These are phyloP conservation scores for Trichoderma aggressivum DNA, from an alignment of 2,329 filamentous ascomycete genomes.

Conservation along the genomic window DNA sequence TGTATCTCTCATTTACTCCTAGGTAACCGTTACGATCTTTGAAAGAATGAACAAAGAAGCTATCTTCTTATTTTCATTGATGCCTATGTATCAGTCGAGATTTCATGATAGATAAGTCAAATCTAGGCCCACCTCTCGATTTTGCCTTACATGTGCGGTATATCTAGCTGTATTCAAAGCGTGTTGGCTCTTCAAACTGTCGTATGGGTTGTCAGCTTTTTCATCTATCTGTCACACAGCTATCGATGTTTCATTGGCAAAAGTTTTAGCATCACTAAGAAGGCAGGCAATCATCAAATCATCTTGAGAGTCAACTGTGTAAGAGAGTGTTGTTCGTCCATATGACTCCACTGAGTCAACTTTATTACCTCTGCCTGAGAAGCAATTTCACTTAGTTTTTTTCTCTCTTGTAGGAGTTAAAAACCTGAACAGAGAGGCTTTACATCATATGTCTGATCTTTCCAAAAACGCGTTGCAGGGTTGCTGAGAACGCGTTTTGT, in stretches of 20 bases:
- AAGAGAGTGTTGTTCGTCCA: not conserved
- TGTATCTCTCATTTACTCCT: conserved; percentile 30
- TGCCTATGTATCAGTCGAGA: not conserved
- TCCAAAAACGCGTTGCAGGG: not conserved
- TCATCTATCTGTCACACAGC: too few species aligned
- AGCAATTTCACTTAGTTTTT: not conserved
- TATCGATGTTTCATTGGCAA: not conserved
- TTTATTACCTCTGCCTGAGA: rapidly evolving
- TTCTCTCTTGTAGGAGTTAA: too few species aligned
- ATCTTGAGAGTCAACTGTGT: not conserved
- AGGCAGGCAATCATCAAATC: not conserved
- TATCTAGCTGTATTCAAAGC: too few species aligned
- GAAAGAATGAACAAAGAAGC: not conserved
- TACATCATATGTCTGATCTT: not conserved
- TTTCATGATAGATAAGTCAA: too few species aligned
- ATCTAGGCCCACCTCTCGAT: too few species aligned
- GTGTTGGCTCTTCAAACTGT: too few species aligned
- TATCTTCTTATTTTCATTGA: not conserved
- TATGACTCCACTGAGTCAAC: not conserved
- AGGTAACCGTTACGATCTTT: not conserved
- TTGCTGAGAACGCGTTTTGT: not conserved
- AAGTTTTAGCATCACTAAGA: not conserved
- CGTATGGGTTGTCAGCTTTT: too few species aligned
- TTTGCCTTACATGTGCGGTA: too few species aligned
- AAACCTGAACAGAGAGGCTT: not conserved